These are phyloP conservation scores for Apiotrichum laibachii DNA, from an alignment of 1,284 basidiomycete species.

Conservation along the genomic window DNA sequence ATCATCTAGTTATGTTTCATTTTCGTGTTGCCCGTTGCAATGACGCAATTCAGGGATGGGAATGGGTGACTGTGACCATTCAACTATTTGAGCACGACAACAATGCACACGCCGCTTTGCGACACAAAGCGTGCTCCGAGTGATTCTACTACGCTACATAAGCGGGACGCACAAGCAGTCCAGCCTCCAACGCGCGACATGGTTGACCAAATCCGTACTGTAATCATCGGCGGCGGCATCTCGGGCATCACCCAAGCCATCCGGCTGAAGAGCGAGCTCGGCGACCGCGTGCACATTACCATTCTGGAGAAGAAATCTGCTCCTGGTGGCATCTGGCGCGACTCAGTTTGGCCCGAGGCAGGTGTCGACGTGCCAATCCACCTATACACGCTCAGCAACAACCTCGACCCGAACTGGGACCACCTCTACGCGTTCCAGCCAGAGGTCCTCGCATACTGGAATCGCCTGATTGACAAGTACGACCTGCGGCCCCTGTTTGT, in stretches of 20 bases:
- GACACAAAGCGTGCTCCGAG: no score
- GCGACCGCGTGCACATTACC: slow-evolving; percentile 20
- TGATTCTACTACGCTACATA: no score
- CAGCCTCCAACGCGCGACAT: no score
- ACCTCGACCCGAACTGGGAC: slow-evolving; percentile 22
- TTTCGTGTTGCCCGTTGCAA: no score
- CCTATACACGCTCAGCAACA: slow-evolving; percentile 29
- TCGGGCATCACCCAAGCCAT: slow-evolving; percentile 34
- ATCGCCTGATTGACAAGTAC: slow-evolving; percentile 22
- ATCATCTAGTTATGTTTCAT: no score
- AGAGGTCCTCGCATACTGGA: slow-evolving; percentile 30
- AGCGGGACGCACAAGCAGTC: no score
- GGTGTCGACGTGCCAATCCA: slow-evolving; percentile 38
- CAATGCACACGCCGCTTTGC: no score
- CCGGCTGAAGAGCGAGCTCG: slow-evolving; percentile 26
- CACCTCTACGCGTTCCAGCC: slow-evolving; percentile 18
- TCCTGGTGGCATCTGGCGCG: slow-evolving; percentile 35
- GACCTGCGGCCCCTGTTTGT: slow-evolving; percentile 19
- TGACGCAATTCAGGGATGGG: no score
- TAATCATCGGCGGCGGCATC: slow-evolving; percentile 27
- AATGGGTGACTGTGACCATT: no score
- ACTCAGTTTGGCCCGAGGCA: slow-evolving; percentile 28
- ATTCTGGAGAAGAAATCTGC: slow-evolving; percentile 26
- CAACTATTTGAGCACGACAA: no score
- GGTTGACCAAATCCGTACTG: slow-evolving; percentile 13